Base-by-base conservation (phyloP, 805 yeast genomes). In the Wilhelminamyces savonicus region DNA sequence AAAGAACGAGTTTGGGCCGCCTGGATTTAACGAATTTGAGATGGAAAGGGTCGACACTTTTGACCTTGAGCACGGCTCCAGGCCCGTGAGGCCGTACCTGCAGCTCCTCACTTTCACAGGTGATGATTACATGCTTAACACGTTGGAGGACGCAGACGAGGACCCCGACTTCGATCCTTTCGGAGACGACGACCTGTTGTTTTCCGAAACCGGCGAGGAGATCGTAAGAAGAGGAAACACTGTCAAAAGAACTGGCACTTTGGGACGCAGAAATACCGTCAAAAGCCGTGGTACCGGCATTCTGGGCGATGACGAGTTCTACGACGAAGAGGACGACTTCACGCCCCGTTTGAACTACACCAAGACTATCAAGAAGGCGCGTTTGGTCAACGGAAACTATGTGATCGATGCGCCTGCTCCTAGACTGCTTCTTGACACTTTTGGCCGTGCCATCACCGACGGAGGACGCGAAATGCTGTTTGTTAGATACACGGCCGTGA, bases 401-500 rank as follows among this genome's bases (percentile, higher is more conserved):
- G 57, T 63, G 8, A 59, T 65, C 28, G 71, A 65, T 37, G 62
- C 64, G 13, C 69, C 69, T 1, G 62, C 55, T 8, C 71, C 71
- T 8, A 38, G 49, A 28, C 44, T 60, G 9, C 52, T 65, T 21
- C 44, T 63, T 25, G 56, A 50, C 26, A 57, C 54, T 5, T 64
- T 54, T 36, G 64, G 65, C 4, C 46, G 42, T 31, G 48, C 52
- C 32, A 48, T 55, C 35, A 43, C 50, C 19, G 67, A 60, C 35
- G 66, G 66, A 4, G 69, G 68, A 1, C 46, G 71, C 46, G 82
- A 76, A 48, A 76, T 76, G 50, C 63, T 76, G 11, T 77, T 72
- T 43, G 63, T 76, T 75, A 54, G 80, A 40, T 76, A 76, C 48
- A 61, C 69, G 1, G 83, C 83, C 3, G 83, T 78, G 5, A 76